Evolutionary conservation across 305 asterid genomes (phyloP).

Genomic region (Fraxinus dipetala): DNA sequence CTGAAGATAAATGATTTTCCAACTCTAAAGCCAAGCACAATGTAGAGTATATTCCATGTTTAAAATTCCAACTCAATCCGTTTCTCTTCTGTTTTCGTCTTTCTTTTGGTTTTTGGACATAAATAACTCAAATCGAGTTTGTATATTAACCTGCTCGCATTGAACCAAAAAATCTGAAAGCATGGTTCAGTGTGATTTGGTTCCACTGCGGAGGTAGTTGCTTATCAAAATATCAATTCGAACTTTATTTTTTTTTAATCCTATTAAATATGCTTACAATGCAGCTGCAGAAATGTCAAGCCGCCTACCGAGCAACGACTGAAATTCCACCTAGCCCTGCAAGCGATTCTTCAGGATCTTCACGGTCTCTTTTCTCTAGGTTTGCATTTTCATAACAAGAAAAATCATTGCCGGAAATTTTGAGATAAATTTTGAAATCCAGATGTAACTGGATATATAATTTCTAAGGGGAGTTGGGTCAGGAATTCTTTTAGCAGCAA

Average conservation of each 20-base stretch:
- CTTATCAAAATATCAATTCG: not conserved
- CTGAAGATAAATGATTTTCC: not conserved
- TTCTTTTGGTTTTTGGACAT: not conserved
- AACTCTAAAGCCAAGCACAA: not conserved
- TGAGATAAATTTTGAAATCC: not conserved
- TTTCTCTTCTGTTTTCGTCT: not conserved
- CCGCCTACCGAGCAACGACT: slow-evolving; percentile 60
- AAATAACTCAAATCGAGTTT: not conserved
- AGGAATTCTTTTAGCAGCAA: not conserved
- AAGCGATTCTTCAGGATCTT: slow-evolving; percentile 57
- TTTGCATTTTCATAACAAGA: slow-evolving; percentile 64
- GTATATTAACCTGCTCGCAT: not conserved
- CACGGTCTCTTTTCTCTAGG: slow-evolving; percentile 78
- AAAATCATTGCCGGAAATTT: not conserved
- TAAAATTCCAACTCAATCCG: not conserved
- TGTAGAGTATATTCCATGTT: not conserved
- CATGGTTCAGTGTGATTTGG: not conserved
- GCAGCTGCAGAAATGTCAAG: slow-evolving; percentile 88
- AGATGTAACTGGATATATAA: not conserved
- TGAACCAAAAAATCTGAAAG: not conserved
- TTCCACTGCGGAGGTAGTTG: not conserved
- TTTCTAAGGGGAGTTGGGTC: not conserved
- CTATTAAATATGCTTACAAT: not conserved
- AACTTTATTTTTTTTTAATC: not conserved
- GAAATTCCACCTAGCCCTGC: slow-evolving; percentile 68